Base-by-base conservation (phyloP, 176 grass and related monocot species). In the Tuctoria greenei region DNA sequence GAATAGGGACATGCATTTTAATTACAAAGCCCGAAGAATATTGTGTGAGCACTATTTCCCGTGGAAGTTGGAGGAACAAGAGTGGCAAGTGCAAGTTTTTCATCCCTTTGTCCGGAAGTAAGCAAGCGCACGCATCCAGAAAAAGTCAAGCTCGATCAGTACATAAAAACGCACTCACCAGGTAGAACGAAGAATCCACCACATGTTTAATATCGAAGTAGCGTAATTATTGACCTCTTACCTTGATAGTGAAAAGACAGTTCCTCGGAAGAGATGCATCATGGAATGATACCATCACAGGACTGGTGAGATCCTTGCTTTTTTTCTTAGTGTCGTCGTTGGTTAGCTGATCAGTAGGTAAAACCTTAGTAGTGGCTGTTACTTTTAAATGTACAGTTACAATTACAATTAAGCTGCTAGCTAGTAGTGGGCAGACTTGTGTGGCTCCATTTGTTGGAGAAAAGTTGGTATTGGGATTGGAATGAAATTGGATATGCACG, bases 221-320 rank as follows among this genome's bases (percentile, higher is more conserved):
- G 56, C 31, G 1, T 31, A 31, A 31, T 31, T 31, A 1, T 31
- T 31, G 31, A 31, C 31, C 31, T 31, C 46, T 37, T 59, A 46
- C 66, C 3, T 51, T 54, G 84, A 86, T 64, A 82, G 79, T 50
- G 85, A 82, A 61, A 66, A 61, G 67, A 78, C 79, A 61, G 31
- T 50, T 73, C 31, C 67, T 69, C 60, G 42, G 52, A 76, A 64
- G 20, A 64, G 20, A 35, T 15, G 49, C 49, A 72, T 56, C 55
- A 66, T 73, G 35, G 79, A 27, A 25, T 56, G 38, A 24, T 69
- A 74, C 31, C 76, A 75, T 24, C 51, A 35, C 24, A 43, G 7
- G n/a, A 68, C 9, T 51, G 79, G 42, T 69, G 66, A 59, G 28
- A 60, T 73, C 20, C 4, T 40, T 78, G n/a, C 12, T 47, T 71